These are phyloP conservation scores for Aureobasidium namibiae DNA, from an alignment of 2,329 filamentous ascomycete species.

Conservation along the genomic window DNA sequence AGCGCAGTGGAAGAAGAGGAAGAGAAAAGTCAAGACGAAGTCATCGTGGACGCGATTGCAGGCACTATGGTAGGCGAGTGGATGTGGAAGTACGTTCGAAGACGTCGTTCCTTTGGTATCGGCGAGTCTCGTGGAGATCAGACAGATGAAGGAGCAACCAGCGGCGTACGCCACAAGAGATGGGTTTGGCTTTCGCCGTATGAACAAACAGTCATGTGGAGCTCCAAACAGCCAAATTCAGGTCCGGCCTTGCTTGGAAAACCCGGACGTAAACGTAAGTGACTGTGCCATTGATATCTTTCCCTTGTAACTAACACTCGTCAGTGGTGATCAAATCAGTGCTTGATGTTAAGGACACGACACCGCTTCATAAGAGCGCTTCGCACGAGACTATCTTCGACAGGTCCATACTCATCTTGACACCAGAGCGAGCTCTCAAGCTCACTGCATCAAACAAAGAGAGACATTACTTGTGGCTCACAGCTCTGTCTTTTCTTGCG, in stretches of 20 bases:
- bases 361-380: conserved; percentile 66
- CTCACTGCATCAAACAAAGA: conserved; percentile 80
- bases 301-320: background rate
- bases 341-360: conserved; percentile 92
- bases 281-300: conserved; percentile 7
- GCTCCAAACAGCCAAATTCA: conserved; percentile 88
- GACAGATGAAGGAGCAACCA: conserved; percentile 40
- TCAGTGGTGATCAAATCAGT: conserved; percentile 91
- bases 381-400: conserved; percentile 54
- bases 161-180: conserved; percentile 71
- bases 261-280: conserved; percentile 86
- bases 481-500: conserved; percentile 86
- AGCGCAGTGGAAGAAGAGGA: conserved; percentile 9
- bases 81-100: conserved; percentile 87
- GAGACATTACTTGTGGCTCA: conserved; percentile 91
- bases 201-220: conserved; percentile 94
- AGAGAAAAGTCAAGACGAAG: conserved; percentile 33
- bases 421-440: conserved; percentile 85
- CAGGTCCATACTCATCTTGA: conserved; percentile 89
- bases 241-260: conserved; percentile 87
- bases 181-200: conserved; percentile 99
- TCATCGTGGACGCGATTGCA: conserved; percentile 91
- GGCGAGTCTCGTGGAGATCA: conserved; percentile 46
- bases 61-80: conserved; percentile 98
- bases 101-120: conserved; percentile 84